Conservation (phyloP, 2,329 filamentous ascomycete genomes). For the Ramularia endophylla region DNA sequence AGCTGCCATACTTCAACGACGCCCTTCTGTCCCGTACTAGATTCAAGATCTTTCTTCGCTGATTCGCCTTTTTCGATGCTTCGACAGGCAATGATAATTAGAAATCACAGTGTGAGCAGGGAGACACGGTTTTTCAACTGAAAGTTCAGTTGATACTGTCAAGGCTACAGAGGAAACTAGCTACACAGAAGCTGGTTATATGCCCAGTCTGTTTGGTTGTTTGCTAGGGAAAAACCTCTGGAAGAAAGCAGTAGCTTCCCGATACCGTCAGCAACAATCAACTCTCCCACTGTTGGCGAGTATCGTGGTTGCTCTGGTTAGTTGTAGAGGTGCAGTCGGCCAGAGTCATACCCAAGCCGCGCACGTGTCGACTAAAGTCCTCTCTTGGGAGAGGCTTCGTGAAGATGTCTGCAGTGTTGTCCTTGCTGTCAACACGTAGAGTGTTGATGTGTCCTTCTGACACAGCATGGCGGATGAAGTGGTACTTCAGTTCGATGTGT, state of each 20-base stretch:
- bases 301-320: too few relatives aligned
- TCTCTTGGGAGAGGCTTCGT: slow-evolving; percentile 6
- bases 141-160: too few relatives aligned
- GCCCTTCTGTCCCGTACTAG: slow-evolving; percentile 25
- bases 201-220: too few relatives aligned
- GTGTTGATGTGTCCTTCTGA: not conserved
- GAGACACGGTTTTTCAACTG: too few relatives aligned
- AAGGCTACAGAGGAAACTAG: too few relatives aligned
- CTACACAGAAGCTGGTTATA: too few relatives aligned
- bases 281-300: too few relatives aligned
- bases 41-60: slow-evolving; percentile 38
- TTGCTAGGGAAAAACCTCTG: too few relatives aligned
- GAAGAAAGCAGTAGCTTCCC: too few relatives aligned
- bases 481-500: slow-evolving; percentile 9
- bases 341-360: slow-evolving; percentile 1
- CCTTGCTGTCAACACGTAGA: slow-evolving; percentile 1
- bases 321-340: not conserved
- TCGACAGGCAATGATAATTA: slow-evolving; percentile 42
- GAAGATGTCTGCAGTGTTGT: slow-evolving; percentile 8
- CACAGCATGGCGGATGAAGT: slow-evolving; percentile 4
- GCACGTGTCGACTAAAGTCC: slow-evolving; percentile 1
- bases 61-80: slow-evolving; percentile 39
- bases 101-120: too few relatives aligned
- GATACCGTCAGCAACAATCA: too few relatives aligned
- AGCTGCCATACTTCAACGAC: slow-evolving; percentile 43